A percentile compares a stretch with the other conserved stretches of the same genome.
These are phyloP conservation scores for Limnanthes douglasii DNA, from an alignment of 345 rosid genomes.

Conservation along the genomic window DNA sequence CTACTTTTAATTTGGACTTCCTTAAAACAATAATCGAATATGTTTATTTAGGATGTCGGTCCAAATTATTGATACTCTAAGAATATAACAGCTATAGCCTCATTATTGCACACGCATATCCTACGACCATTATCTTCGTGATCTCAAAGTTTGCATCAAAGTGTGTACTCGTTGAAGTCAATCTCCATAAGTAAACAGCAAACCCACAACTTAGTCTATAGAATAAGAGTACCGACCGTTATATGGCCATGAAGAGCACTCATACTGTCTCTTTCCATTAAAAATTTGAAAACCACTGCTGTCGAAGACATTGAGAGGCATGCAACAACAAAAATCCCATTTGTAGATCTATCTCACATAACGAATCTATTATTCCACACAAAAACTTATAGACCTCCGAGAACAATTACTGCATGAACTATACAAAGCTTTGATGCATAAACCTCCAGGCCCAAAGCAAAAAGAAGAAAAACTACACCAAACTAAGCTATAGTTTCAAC, in stretches of 20 bases:
- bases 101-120: too few relatives aligned
- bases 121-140: too few relatives aligned
- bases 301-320: constrained; percentile 94
- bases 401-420: constrained; percentile 81
- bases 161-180: too few relatives aligned
- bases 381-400: constrained; percentile 91
- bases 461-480: constrained; percentile 86
- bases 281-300: constrained; percentile 86
- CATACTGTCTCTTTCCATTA: constrained; percentile 69
- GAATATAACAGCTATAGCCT: too few relatives aligned
- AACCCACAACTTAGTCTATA: constrained; percentile 93
- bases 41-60: too few relatives aligned
- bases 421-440: constrained; percentile 71
- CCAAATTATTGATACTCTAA: too few relatives aligned
- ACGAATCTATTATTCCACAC: constrained; percentile 66
- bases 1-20: too few relatives aligned
- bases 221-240: constrained; percentile 73
- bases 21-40: too few relatives aligned
- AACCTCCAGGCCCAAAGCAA: constrained; percentile 86
- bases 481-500: constrained; percentile 97
- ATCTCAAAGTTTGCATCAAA: too few relatives aligned
- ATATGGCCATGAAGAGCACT: constrained; percentile 80
- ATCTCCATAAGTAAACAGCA: constrained; percentile 87
- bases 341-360: constrained; percentile 66
- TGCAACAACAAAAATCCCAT: constrained; percentile 84